Evolutionary conservation across 208 protist species (phyloP), one percentile per base, ranked within the genome.

Genomic region (Herpetomonas samuelpessoai): DNA sequence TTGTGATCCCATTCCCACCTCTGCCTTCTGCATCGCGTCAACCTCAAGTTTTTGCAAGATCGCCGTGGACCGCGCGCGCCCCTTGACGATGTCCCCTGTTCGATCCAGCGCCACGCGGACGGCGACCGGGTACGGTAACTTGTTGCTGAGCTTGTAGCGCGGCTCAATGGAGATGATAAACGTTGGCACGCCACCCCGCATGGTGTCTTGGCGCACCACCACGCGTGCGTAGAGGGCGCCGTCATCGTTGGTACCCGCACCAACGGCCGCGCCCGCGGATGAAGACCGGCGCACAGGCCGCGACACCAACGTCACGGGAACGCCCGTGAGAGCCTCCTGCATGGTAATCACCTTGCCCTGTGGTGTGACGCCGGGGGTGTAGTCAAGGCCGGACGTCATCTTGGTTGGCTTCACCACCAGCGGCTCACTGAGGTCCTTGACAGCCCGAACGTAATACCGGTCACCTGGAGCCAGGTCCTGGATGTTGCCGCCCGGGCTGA

Each of bases 151-250:
- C 45, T 57, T 50, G 63, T 85, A 81, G 44, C 78, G 82, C 22
- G 88, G 76, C 63, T 83, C 76, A 21, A 92, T 65, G 1, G 72
- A 53, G 39, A 95, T 70, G 45, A 84, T 55, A 50, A 87, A 95
- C 52, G 62, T 75, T 2, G 82, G 84, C 57, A 86, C 68, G 18
- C 84, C 88, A 7, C 78, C 88, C 22, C 73, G 75, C 41, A 92
- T 79, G 6, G 69, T 74, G 21, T 83, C 81, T 52, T 90, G 79
- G 14, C 61, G 52, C 55, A 77, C 73, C 24, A 56, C 75, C 3
- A 95, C 57, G 51, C 58, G 47, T 30, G 76, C 67, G n/a, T 30
- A 29, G 22, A 52, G 10, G 22, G 16, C 7, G 29, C 9, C 52
- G 4, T 4, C 52, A 19, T 27, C 18, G 44, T 6, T 19, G 44